A percentile compares a stretch with the other conserved stretches of the same genome.
Evolutionary conservation across 805 yeast genomes (phyloP).

Genomic region (Ogataea nakhonphanomensis): DNA sequence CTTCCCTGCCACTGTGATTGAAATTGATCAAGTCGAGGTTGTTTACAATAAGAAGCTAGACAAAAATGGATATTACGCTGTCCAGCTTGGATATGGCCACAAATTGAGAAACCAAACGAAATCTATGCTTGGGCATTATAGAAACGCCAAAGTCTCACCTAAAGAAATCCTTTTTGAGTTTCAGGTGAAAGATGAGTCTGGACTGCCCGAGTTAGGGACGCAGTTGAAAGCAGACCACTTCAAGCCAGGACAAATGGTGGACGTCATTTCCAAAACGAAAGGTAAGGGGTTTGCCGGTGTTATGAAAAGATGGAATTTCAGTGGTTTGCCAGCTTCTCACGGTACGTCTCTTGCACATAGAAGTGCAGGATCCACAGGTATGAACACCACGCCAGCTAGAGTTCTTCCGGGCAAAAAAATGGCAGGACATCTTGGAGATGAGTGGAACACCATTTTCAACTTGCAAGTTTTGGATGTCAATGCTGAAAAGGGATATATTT

Average conservation of each 20-base stretch:
- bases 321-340: constrained; percentile 88
- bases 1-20: constrained; percentile 82
- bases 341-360: constrained; percentile 94
- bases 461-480: constrained; percentile 74
- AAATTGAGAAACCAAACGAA: constrained; percentile 62
- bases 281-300: constrained; percentile 99
- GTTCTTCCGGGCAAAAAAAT: constrained; percentile 94
- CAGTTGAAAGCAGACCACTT: constrained; percentile 81
- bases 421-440: constrained; percentile 96
- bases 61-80: constrained; percentile 80
- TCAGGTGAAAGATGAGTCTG: constrained; percentile 63
- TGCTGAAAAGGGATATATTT: constrained; percentile 73
- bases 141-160: constrained; percentile 79
- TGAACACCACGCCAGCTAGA: constrained; percentile 93
- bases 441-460: constrained; percentile 70
- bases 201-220: constrained; percentile 73
- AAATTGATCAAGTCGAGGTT: constrained; percentile 87
- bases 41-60: constrained; percentile 62
- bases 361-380: constrained; percentile 97
- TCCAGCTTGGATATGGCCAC: constrained; percentile 81
- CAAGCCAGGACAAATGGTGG: constrained; percentile 78
- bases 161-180: constrained; percentile 75
- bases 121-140: constrained; percentile 70
- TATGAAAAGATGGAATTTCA: constrained; percentile 90
- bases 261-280: constrained; percentile 71